A percentile compares a stretch with the other conserved stretches of the same genome.
Conservation (phyloP, 768 basidiomycete species). For the Erythrobasidium yunnanense region DNA sequence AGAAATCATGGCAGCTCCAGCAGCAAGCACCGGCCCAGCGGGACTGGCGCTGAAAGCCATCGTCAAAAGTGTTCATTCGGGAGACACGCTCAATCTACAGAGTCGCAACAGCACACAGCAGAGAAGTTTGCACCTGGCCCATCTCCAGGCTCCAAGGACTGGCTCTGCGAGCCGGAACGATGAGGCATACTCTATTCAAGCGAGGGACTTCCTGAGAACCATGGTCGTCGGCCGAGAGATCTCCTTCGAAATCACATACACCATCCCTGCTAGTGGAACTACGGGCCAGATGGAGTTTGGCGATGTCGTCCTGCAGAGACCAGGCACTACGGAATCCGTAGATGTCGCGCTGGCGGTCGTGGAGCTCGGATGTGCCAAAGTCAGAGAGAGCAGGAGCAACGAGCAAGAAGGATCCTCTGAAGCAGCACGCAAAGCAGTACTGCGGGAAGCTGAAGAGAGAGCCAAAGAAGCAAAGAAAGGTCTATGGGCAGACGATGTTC, state of each 20-base stretch:
- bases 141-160: constrained; percentile 69
- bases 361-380: constrained; percentile 79
- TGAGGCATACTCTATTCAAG: constrained; percentile 88
- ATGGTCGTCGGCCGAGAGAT: constrained; percentile 83
- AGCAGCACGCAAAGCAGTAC: constrained; percentile 63
- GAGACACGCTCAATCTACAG: constrained; percentile 31
- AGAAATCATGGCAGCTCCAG: not conserved
- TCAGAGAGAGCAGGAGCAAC: constrained; percentile 55
- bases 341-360: constrained; percentile 70
- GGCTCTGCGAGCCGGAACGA: constrained; percentile 76
- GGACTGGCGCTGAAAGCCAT: constrained; percentile 15
- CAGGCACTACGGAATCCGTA: constrained; percentile 58
- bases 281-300: constrained; percentile 64
- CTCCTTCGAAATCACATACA: constrained; percentile 69
- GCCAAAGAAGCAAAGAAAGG: constrained; percentile 67
- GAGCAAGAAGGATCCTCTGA: constrained; percentile 51
- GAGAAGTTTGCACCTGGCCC: constrained; percentile 78
- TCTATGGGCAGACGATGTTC: constrained; percentile 53
- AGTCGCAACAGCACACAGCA: constrained; percentile 39
- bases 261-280: constrained; percentile 50
- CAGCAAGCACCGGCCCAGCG: not conserved
- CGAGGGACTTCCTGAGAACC: constrained; percentile 79
- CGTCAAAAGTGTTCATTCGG: constrained; percentile 30
- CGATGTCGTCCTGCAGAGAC: constrained; percentile 36
- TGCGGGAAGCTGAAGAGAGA: constrained; percentile 63